Evolutionary conservation across 192 early-diverging fungal species (phyloP).

Genomic region (Coemansia guatemalensis): DNA sequence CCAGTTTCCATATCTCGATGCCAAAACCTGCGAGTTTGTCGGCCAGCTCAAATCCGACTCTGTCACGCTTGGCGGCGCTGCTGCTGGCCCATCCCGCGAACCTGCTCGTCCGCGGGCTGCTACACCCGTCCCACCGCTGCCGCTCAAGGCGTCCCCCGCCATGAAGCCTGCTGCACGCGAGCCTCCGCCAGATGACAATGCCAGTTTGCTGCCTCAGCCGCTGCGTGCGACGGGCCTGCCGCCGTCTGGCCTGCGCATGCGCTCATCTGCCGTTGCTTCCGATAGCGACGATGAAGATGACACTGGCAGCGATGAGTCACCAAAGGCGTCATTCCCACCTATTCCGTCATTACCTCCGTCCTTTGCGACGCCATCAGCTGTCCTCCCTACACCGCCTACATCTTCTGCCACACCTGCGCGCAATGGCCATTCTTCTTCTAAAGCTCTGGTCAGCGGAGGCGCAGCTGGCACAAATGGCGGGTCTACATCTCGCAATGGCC

Average conservation of each 20-base stretch:
- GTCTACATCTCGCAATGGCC: no score
- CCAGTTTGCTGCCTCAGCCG: constrained; percentile 4
- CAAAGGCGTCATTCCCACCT: no score
- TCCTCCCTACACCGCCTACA: no score
- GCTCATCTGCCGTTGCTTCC: constrained; percentile 12
- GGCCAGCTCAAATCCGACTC: constrained; percentile 49
- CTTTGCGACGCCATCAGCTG: no score
- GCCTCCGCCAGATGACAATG: not conserved
- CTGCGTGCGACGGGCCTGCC: constrained; percentile 16
- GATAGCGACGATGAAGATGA: no score
- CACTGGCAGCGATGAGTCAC: no score
- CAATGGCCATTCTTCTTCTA: no score
- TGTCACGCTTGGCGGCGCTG: constrained; percentile 41
- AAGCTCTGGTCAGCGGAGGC: no score
- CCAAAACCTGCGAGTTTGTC: constrained; percentile 55
- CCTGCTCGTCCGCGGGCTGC: constrained; percentile 2
- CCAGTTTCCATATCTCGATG: constrained; percentile 52
- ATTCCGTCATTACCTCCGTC: no score
- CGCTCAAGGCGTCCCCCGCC: constrained; percentile 16
- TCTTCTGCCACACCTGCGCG: no score
- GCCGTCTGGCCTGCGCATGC: constrained; percentile 21
- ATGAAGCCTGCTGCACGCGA: constrained; percentile 14
- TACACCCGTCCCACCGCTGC: not conserved
- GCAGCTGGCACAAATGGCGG: no score
- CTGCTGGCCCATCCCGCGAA: constrained; percentile 18